Base-by-base conservation (phyloP, 805 yeast genomes). In the Starmerella powellii region DNA sequence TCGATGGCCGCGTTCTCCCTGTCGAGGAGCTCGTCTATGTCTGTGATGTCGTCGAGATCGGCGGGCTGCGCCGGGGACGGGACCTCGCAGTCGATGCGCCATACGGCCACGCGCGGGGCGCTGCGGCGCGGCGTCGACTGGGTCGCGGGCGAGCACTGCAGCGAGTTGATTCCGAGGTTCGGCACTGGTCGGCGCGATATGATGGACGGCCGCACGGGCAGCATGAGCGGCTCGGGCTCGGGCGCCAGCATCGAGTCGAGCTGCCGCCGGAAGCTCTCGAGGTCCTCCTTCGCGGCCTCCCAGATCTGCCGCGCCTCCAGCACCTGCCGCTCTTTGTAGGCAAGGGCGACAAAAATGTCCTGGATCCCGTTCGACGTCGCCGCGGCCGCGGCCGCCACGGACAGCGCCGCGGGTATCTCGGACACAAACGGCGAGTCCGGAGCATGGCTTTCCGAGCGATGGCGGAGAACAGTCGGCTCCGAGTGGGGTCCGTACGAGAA, bases 251-350 rank as follows among this genome's bases (percentile, higher is more conserved):
- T 40, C 13, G 46, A 34, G 34, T 45, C 31, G 18, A 54, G 29
- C 32, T 43, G 48, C 11, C 34, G 45, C 19, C 51, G 38, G 39
- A 58, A 59, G 15, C 34, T 38, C 13, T 44, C 39, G 34, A 60
- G 55, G 34, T 56, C 63, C 20, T 35, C 47, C 37, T 50, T 48
- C 18, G 62, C 62, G 15, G 44, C 49, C 31, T 38, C 42, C 33
- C 56, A 50, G 11, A 41, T 49, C 41, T 60, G 61, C 18, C 47
- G 45, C 19, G 63, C 62, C 46, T 60, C 63, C 16, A 61, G 54
- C 18, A 60, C 62, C 24, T 55, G 52, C 10, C 63, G 56, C 42
- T 61, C 63, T 37, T 60, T 59, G 44, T 51, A 48, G 27, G 64
- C 64, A 44, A 61, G 51, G 24, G 50, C 40, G 31, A 52, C 57